Base-by-base conservation (phyloP, 2,329 filamentous ascomycete species). In the Pseudocercospora crystallina region DNA sequence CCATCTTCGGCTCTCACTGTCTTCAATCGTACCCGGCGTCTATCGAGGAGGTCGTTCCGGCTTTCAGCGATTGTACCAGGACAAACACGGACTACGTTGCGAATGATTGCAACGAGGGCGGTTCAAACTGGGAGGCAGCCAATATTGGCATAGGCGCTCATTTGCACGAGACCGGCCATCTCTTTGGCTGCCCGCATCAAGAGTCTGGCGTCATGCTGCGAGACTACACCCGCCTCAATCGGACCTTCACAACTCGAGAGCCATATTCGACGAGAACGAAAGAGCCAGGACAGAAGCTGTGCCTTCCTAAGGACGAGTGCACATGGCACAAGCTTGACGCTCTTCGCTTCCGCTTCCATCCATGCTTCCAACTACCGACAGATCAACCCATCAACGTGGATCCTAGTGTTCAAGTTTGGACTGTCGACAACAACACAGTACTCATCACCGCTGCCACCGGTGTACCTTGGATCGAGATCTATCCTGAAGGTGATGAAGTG, bases 131-230 rank as follows among this genome's bases (percentile, higher is more conserved):
- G 92, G 92, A 97, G 69, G 85, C 90, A n/a, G 90, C 89, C 20
- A 95, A 92, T 61, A 87, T 96, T 54, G 91, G 91, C 29, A 95
- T 97, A 58, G 92, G 92, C 7, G 91, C 90, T 8, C 92, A 97
- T 69, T 71, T 97, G 41, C 92, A 95, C 69, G 90, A 96, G 71
- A 87, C 87, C 0, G 92, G 92, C 3, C 92, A 95, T 71, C 71
- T 96, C 15, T 87, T 97, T 60, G 92, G 92, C 43, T 95, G 89
- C 59, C 89, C 90, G 8, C 89, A 95, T 66, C 90, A 95, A 66
- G 89, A 94, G 65, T 87, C 77, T 26, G 92, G 94, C n/a, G 79
- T 97, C 54, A 97, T 97, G 92, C 76, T 90, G 43, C 81, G 89
- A 49, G 92, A 96, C 68, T 96, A 95, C 67, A 83, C 91, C 30